Base-by-base conservation (phyloP, 345 rosid species). In the Kernera saxatilis region DNA sequence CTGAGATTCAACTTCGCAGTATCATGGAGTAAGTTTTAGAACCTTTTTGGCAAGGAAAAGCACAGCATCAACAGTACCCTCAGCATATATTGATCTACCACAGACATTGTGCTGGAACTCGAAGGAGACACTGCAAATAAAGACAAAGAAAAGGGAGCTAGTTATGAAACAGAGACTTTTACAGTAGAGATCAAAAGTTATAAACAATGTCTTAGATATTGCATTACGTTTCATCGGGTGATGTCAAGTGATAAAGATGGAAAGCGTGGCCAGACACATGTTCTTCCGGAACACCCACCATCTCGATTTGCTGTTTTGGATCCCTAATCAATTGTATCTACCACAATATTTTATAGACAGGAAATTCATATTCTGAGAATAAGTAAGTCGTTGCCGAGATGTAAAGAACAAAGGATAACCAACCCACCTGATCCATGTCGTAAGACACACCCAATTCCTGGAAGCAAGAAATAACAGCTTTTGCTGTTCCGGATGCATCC, bases 21-120 rank as follows among this genome's bases (percentile, higher is more conserved):
- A 22, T 46, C 37, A 51, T 33, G 10, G 45, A 45, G 66, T 8
- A 11, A 55, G 23, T 1, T 63, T n/a, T 6, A 12, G 32, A 27
- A 94, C 99, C 96, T 89, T 92, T 80, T 87, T 88, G 23, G 97
- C 91, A 53, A 94, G 93, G 75, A 90, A 92, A 45, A 94, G 82
- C 37, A 87, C 81, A 2, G 98, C 93, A 70, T 94, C 99, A 37
- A 94, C 78, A 29, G 98, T 87, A 39, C 99, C 99, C 81, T 94
- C 96, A 1, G 96, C 97, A 22, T 94, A 94, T 64, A 91, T 90
- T 4, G 97, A 94, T 83, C 98, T 78, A 21, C 99, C 97, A 32
- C 98, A 89, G 27, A 94, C 98, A 70, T 94, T 94, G 72, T 94
- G 99, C 78, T 94, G 99, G 79, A 94, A 89, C 83, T 94, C 99